These are phyloP conservation scores for Acacia melanoxylon DNA, from an alignment of 306 rosid genomes.

Conservation along the genomic window DNA sequence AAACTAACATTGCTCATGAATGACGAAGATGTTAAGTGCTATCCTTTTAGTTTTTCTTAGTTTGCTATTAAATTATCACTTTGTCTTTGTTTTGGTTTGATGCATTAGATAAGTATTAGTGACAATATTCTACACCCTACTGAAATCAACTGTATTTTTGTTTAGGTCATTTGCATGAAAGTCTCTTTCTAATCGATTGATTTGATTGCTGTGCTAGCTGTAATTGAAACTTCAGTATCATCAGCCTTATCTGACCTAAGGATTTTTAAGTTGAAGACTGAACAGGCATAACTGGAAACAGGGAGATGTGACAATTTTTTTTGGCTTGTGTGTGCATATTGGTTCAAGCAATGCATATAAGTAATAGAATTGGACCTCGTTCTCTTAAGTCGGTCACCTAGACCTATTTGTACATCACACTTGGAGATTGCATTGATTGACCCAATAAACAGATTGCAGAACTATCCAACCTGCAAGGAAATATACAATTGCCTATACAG, in stretches of 20 bases:
- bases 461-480: too few species aligned
- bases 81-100: background rate
- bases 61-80: background rate
- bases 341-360: too few species aligned
- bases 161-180: background rate
- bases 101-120: background rate
- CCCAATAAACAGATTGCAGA: too few species aligned
- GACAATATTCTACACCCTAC: background rate
- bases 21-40: background rate
- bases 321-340: too few species aligned
- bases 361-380: too few species aligned
- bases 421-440: too few species aligned
- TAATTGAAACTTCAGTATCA: background rate
- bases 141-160: background rate
- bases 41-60: background rate
- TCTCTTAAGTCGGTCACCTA: too few species aligned
- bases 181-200: slow-evolving; percentile 15
- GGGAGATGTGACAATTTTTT: slow-evolving; percentile 11
- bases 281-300: background rate
- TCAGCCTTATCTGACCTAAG: background rate
- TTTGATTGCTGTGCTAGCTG: background rate
- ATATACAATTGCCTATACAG: too few species aligned
- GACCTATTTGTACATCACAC: too few species aligned
- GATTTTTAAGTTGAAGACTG: background rate
- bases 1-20: background rate